Evolutionary conservation across 2,329 filamentous ascomycete species (phyloP), one percentile per base, ranked within the genome.

Genomic region (Chrysosporium queenslandicum): DNA sequence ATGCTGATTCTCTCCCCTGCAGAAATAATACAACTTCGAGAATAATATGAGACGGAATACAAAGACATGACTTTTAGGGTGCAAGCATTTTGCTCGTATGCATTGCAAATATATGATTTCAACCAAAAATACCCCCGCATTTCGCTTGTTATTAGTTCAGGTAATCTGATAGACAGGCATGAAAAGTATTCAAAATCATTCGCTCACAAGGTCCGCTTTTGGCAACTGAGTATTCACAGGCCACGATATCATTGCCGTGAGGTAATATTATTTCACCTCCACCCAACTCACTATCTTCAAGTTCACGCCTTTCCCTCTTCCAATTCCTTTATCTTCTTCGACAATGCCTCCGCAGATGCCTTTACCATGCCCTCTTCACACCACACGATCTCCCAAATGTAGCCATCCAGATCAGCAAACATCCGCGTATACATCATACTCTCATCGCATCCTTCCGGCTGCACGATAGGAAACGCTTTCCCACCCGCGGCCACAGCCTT

Each of bases 1-100:
- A 5, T 14, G 8, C 34, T 50, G 18, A 21, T 6, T 25, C 23
- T n/a, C 5, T 20, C 20, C n/a, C 20, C 36, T 27, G 16, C n/a
- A 55, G 53, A 55, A 42, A 55, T 53, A 27, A 41, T 53, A 34
- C 30, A 48, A 30, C 50, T 55, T 34, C 53, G 53, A 47, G 53
- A 55, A 53, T 55, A 47, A 20, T 11, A 2, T n/a, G 46, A 11
- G 2, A 32, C 16, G 23, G 4, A n/a, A 20, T 20, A 36, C 7
- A 12, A 37, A 34, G 41, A 8, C 12, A 34, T 16, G 18, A 34
- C 16, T n/a, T 37, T 8, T 14, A 27, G 25, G 5, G 27, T 47
- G 20, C 30, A 37, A n/a, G 29, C 21, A 4, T 1, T 2, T 5
- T 3, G 3, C 20, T 29, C 18, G 8, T 49, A 40, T 49, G 34